Percentiles rank a stretch among this genome's conserved stretches.
phyloP scores from a whole-genome alignment of 2,329 filamentous ascomycete genomes.

The Lachnum nothofagi region DNA sequence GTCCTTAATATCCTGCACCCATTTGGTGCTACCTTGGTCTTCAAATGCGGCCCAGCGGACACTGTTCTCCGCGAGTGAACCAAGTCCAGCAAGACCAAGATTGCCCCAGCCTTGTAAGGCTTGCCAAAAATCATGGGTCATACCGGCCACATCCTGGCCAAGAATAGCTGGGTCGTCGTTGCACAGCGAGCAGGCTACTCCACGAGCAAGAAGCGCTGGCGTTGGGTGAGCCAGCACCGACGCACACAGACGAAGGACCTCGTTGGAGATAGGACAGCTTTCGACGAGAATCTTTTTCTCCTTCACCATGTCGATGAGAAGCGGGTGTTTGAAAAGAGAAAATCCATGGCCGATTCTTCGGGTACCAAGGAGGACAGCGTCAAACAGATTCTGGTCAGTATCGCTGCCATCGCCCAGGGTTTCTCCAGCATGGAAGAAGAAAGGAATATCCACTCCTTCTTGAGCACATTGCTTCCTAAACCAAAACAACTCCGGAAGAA shows the following conservation, averaged over 20 bases:
- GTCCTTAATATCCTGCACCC: slow-evolving; percentile 66
- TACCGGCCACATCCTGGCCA: slow-evolving; percentile 73
- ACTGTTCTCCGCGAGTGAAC: slow-evolving; percentile 85
- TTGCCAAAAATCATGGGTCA: slow-evolving; percentile 94
- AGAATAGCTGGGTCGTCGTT: slow-evolving; percentile 90
- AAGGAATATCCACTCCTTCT: slow-evolving; percentile 76
- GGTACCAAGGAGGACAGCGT: slow-evolving; percentile 80
- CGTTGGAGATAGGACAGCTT: slow-evolving; percentile 86
- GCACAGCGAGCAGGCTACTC: slow-evolving; percentile 76
- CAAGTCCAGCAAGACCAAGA: slow-evolving; percentile 79
- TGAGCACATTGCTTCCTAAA: slow-evolving; percentile 80
- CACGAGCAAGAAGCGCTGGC: slow-evolving; percentile 76
- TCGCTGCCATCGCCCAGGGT: slow-evolving; percentile 72
- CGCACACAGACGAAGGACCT: slow-evolving; percentile 73
- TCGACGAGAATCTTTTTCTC: slow-evolving; percentile 84
- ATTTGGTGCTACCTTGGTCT: slow-evolving; percentile 66
- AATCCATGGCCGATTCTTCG: slow-evolving; percentile 86
- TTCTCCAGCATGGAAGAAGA: slow-evolving; percentile 91
- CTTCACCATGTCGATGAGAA: slow-evolving; percentile 82
- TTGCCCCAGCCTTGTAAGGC: slow-evolving; percentile 88
- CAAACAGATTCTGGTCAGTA: slow-evolving; percentile 78
- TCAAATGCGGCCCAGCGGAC: slow-evolving; percentile 86
- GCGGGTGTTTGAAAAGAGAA: slow-evolving; percentile 83
- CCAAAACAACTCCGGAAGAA: slow-evolving; percentile 85
- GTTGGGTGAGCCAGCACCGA: slow-evolving; percentile 75